Base-by-base conservation (phyloP, 2,329 filamentous ascomycete species). In the Diaporthe vexans region DNA sequence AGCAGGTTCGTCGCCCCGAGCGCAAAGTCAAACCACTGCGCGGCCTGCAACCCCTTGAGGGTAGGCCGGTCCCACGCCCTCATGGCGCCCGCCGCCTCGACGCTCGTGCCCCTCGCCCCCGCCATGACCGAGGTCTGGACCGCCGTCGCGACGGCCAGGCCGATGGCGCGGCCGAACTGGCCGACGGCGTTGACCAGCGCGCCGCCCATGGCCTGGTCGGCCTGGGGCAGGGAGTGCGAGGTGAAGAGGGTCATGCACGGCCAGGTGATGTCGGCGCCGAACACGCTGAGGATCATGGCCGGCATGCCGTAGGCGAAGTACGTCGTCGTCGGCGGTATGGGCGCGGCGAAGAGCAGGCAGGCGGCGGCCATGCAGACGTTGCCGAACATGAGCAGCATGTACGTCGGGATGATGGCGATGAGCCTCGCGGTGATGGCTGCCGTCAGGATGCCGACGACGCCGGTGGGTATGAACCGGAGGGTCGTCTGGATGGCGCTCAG, bases 281-380 rank as follows among this genome's bases (percentile, higher is more conserved):
- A 84, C 11, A 93, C 91, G 9, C 88, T 87, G 4, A 94, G 83
- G 0, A 91, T 81, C 90, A 94, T 94, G 11, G 92, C 91, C 2
- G 88, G 88, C 26, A 94, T 85, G 0, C 89, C 91, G 77, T 88
- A 93, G 3, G 92, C 92, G 80, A 92, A 94, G 82, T 94, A 94
- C 0, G 86, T 89, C 0, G 90, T 92, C 2, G 84, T 81, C 0
- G 88, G 85, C 0, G 90, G 86, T 56, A 94, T 92, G 0, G 92
- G 91, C 0, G 91, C 84, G 0, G 92, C 90, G 78, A 93, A 92
- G 35, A 94, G 86, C 13, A 94, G 80, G 40, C 86, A 88, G 1
- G 91, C 84, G 29, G 91, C 79, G 26, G 87, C 86, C 33, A 92
- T 85, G 75, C 87, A 86, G 15, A 88, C 76, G 61, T 89, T 91